Conservation (phyloP, 1,139 yeast species). For the Saccharomyces hybrid region DNA sequence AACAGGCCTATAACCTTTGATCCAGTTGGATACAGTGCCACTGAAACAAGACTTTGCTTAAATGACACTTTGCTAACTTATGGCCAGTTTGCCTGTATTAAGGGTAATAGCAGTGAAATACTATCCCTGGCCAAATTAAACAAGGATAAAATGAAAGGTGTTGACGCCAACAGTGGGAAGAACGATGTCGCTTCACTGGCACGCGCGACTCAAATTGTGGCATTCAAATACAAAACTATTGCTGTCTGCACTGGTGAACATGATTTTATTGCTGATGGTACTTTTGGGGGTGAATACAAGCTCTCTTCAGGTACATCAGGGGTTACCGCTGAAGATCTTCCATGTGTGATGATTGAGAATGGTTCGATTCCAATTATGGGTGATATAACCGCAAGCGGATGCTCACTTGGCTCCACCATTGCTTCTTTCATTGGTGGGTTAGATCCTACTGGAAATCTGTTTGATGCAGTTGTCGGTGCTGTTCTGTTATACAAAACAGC, state of each 20-base stretch:
- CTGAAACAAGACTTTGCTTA: conserved; percentile 47
- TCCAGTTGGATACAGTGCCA: conserved; percentile 90
- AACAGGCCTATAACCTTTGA: conserved; percentile 69
- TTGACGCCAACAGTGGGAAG: conserved; percentile 46
- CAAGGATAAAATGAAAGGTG: conserved; percentile 57
- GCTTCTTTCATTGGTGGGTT: conserved; percentile 51
- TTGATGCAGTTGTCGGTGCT: conserved; percentile 50
- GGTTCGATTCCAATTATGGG: conserved; percentile 71
- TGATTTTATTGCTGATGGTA: conserved; percentile 44
- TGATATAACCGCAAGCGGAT: conserved; percentile 80
- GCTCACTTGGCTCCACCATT: conserved; percentile 71
- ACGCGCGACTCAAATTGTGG: conserved; percentile 44
- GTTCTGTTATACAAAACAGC: conserved; percentile 57
- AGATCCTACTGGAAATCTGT: conserved; percentile 32
- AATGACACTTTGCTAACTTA: conserved; percentile 43
- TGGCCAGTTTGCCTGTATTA: conserved; percentile 64
- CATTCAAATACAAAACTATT: conserved; percentile 48
- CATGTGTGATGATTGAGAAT: conserved; percentile 31
- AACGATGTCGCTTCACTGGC: conserved; percentile 31
- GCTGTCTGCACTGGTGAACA: conserved; percentile 63
- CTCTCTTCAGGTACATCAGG: conserved; percentile 18
- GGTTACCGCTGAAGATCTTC: conserved; percentile 25
- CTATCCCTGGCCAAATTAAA: conserved; percentile 38
- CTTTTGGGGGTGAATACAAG: conserved; percentile 21
- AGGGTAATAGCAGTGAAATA: conserved; percentile 87